These are phyloP conservation scores for Adansonia grandidieri DNA, from an alignment of 441 rosid species.

Conservation along the genomic window DNA sequence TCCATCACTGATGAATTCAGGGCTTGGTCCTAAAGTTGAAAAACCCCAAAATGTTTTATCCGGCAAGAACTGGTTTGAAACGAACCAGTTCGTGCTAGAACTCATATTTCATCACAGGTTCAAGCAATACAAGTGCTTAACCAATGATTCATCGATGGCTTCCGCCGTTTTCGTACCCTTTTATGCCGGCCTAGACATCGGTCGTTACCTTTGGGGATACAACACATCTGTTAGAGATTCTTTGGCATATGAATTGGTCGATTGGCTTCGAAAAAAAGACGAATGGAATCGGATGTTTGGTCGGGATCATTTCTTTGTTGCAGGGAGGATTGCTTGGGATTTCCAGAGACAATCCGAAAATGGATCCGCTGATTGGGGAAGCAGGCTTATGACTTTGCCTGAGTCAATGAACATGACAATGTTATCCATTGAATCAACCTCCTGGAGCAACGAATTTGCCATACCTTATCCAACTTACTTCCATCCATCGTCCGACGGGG, in stretches of 20 bases:
- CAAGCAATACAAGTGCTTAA: slow-evolving; percentile 60
- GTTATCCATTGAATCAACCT: slow-evolving; percentile 57
- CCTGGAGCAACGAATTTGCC: slow-evolving; percentile 64
- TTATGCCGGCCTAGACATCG: slow-evolving; percentile 60
- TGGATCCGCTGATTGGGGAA: slow-evolving; percentile 55
- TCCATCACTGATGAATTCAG: slow-evolving; percentile 36
- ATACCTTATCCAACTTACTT: slow-evolving; percentile 80
- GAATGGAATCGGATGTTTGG: slow-evolving; percentile 68
- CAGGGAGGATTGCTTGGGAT: slow-evolving; percentile 74
- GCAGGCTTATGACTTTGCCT: slow-evolving; percentile 57
- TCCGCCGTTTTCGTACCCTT: slow-evolving; percentile 66
- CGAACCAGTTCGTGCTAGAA: slow-evolving; percentile 52
- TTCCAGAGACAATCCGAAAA: slow-evolving; percentile 38
- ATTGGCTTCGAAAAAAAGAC: slow-evolving; percentile 46
- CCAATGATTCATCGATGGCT: slow-evolving; percentile 55
- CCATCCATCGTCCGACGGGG: slow-evolving; percentile 49
- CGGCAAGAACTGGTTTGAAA: slow-evolving; percentile 41
- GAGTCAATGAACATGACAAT: slow-evolving; percentile 59
- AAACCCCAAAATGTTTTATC: slow-evolving; percentile 32
- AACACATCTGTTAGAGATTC: slow-evolving; percentile 47
- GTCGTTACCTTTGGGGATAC: slow-evolving; percentile 53
- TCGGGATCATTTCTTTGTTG: slow-evolving; percentile 69
- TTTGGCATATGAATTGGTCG: slow-evolving; percentile 40
- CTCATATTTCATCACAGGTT: slow-evolving; percentile 51
- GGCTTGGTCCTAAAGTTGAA: slow-evolving; percentile 44